Evolutionary conservation across 352 stramenopile species (phyloP).

Genomic region (Phytophthora boehmeriae): DNA sequence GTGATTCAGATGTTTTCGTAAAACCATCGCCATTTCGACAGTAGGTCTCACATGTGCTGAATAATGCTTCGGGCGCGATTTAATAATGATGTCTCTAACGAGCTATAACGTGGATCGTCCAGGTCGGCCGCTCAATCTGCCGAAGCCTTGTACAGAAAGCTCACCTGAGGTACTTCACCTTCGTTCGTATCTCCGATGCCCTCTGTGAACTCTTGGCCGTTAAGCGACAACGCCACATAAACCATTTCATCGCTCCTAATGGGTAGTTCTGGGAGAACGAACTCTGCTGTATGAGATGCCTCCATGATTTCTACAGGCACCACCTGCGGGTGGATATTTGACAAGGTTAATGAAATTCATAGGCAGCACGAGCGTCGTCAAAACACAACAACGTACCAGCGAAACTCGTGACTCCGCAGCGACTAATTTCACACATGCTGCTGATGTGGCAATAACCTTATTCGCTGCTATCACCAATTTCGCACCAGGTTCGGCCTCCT

Average conservation of each 20-base stretch:
- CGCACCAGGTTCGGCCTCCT: slow-evolving; percentile 24
- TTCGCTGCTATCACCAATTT: slow-evolving; percentile 29
- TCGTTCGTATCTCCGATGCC: not conserved
- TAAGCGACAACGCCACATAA: slow-evolving; percentile 33
- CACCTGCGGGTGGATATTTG: slow-evolving; percentile 18
- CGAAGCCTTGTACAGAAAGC: slow-evolving; percentile 27
- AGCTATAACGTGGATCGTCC: not conserved
- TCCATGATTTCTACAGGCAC: slow-evolving; percentile 32
- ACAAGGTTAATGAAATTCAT: slow-evolving; percentile 4
- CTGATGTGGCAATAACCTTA: slow-evolving; percentile 18
- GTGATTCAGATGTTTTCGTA: not conserved
- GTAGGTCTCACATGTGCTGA: not conserved
- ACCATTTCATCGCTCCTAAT: slow-evolving; percentile 21
- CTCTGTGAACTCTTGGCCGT: slow-evolving; percentile 42
- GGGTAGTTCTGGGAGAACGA: slow-evolving; percentile 33
- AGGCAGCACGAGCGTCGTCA: not conserved
- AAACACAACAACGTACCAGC: slow-evolving; percentile 23
- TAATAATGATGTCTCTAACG: slow-evolving; percentile 1
- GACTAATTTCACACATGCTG: slow-evolving; percentile 30
- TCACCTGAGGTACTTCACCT: not conserved
- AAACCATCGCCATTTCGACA: not conserved
- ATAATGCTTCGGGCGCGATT: too few relatives aligned
- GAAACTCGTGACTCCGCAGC: slow-evolving; percentile 18
- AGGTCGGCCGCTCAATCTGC: not conserved
- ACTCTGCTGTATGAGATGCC: slow-evolving; percentile 23